Conservation (phyloP, 441 rosid genomes). For the Theobroma grandiflorum region DNA sequence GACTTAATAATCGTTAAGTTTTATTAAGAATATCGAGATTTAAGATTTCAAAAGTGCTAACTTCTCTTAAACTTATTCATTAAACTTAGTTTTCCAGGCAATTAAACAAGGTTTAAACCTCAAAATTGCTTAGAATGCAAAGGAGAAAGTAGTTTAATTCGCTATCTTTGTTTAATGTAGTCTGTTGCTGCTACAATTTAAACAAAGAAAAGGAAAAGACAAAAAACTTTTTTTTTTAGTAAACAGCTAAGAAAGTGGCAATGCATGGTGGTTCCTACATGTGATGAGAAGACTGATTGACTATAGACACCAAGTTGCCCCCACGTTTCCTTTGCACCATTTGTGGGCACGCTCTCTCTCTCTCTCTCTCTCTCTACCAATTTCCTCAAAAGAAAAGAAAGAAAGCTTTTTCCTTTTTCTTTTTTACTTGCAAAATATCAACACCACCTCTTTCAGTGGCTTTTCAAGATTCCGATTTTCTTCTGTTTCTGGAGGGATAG, state of each 20-base stretch:
- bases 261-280: slow-evolving; percentile 26
- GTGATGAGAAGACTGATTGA: slow-evolving; percentile 36
- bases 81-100: too few species aligned
- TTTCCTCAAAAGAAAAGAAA: slow-evolving; percentile 13
- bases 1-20: too few species aligned
- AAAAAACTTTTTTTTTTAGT: too few species aligned
- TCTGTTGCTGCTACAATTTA: background rate
- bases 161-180: background rate
- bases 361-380: slow-evolving; percentile 10
- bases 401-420: background rate
- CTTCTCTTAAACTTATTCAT: too few species aligned
- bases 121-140: background rate
- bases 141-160: background rate
- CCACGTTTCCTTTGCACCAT: slow-evolving; percentile 55
- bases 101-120: too few species aligned
- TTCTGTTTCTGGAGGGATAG: slow-evolving; percentile 24
- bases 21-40: too few species aligned
- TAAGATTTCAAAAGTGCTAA: too few species aligned
- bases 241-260: slow-evolving; percentile 5
- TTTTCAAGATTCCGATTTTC: slow-evolving; percentile 18
- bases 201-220: too few species aligned
- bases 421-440: slow-evolving; percentile 11
- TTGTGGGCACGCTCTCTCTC: slow-evolving; percentile 31
- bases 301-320: slow-evolving; percentile 34
- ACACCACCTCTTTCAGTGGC: background rate